Percentiles rank a stretch among this genome's conserved stretches.
Evolutionary conservation across 2,329 filamentous ascomycete genomes (phyloP).

Genomic region (Nemania bipapillata): DNA sequence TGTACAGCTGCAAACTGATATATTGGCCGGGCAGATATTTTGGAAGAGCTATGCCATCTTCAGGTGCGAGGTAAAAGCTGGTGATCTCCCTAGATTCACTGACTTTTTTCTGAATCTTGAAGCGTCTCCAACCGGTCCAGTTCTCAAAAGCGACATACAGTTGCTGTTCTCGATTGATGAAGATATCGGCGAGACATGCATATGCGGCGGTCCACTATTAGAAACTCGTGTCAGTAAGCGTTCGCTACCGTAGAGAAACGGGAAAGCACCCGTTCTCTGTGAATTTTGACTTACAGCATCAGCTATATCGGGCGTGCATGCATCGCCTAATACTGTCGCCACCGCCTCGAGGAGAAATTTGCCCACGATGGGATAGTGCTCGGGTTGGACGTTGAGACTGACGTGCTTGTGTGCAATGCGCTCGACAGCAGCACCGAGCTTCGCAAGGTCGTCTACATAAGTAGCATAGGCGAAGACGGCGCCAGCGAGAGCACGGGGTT

Average conservation of each 20-base stretch:
- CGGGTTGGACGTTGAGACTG: conserved; percentile 73
- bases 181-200: conserved; percentile 74
- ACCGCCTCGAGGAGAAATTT: conserved; percentile 75
- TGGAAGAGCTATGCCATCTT: conserved; percentile 68
- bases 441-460: conserved; percentile 75
- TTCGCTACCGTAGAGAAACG: neutral
- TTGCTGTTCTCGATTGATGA: conserved; percentile 71
- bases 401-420: conserved; percentile 82
- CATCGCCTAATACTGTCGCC: conserved; percentile 72
- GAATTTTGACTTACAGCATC: conserved; percentile 59
- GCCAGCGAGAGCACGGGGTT: conserved; percentile 74
- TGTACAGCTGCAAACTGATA: conserved; percentile 70
- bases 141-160: conserved; percentile 64
- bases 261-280: neutral
- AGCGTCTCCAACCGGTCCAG: conserved; percentile 63
- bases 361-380: conserved; percentile 77
- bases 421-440: conserved; percentile 67
- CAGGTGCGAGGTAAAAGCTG: conserved; percentile 76
- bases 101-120: conserved; percentile 69
- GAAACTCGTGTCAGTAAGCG: conserved; percentile 11
- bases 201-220: conserved; percentile 74
- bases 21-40: conserved; percentile 77
- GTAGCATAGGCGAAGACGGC: conserved; percentile 77
- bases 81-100: conserved; percentile 70
- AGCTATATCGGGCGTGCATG: conserved; percentile 72